These are phyloP conservation scores for Mariannaea sp. DNA, from an alignment of 2,329 filamentous ascomycete species.

Conservation along the genomic window DNA sequence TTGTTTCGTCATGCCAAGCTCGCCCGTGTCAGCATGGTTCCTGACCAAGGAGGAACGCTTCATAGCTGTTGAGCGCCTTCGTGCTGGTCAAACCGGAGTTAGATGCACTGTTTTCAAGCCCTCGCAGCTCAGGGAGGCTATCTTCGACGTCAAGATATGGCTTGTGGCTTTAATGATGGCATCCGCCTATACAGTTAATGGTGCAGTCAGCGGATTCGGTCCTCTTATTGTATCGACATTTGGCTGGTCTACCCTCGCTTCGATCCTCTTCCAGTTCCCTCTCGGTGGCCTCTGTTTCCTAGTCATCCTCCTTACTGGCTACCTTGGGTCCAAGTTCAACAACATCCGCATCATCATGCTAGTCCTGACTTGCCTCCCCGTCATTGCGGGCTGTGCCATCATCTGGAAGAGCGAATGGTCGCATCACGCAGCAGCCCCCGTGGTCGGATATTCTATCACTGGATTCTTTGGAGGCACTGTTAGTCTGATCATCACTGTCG, in stretches of 20 bases:
- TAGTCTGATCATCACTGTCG: constrained; percentile 57
- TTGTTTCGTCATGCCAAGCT: constrained; percentile 70
- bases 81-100: constrained; percentile 66
- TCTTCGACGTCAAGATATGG: constrained; percentile 66
- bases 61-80: constrained; percentile 66
- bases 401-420: constrained; percentile 74
- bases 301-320: constrained; percentile 69
- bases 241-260: constrained; percentile 65
- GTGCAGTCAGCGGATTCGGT: constrained; percentile 72
- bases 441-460: constrained; percentile 73
- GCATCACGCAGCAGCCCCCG: constrained; percentile 66
- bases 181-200: constrained; percentile 72
- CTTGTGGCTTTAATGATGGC: constrained; percentile 71
- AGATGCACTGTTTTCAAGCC: constrained; percentile 64
- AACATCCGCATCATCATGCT: constrained; percentile 71
- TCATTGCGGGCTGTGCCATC: constrained; percentile 74
- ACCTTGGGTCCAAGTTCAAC: constrained; percentile 60
- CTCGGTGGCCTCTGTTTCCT: constrained; percentile 71
- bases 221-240: constrained; percentile 75
- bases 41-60: constrained; percentile 65
- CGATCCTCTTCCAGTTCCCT: constrained; percentile 76
- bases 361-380: constrained; percentile 69
- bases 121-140: constrained; percentile 61
- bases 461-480: constrained; percentile 76
- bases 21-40: constrained; percentile 72